Base-by-base conservation (phyloP, 2,329 filamentous ascomycete genomes). In the Aphanoascus verrucosus region DNA sequence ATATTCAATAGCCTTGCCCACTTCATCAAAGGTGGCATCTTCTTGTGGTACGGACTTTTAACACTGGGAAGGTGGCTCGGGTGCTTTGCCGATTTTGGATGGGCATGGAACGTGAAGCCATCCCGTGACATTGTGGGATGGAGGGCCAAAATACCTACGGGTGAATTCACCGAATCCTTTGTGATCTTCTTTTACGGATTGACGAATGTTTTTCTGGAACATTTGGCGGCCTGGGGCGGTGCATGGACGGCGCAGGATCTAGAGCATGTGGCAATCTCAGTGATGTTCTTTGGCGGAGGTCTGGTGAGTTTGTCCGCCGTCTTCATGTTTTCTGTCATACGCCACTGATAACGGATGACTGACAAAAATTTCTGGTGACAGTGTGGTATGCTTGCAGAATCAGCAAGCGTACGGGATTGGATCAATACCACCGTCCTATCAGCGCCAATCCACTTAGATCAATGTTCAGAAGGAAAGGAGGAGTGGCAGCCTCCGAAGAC, bases 241-340 rank as follows among this genome's bases (percentile, higher is more conserved):
- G 76, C 69, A 50, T 97, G 89, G 85, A 82, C 78, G 50, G 72
- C 88, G 0, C 80, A 85, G 56, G 91, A 97, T 66, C 73, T 97
- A 17, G 90, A 97, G 70, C 93, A 97, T 68, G 74, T 94, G 45
- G 91, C 89, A 11, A 96, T 97, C 62, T 90, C 91, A 0, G 77
- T 96, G 45, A 81, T 97, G 67, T 97, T 97, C 73, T 87, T 96
- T 58, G 91, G 91, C 52, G 91, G 90, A 60, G 91, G 93, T 45
- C 66, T 95, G 71, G 85, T 89, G 71, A 76, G 63, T 20, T 35
- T n/a, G 34, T n/a, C 28, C 15, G 31, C n/a, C 42, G 50, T 35
- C 32, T 6, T 28, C 43, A 15, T 15, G 19, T 32, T 2, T 38
- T n/a, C 32, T 23, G 6, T 11, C 7, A 28, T 28, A 28, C 23